Evolutionary conservation across 495 filamentous ascomycete genomes (phyloP).

Genomic region (Ascobolus immersus): DNA sequence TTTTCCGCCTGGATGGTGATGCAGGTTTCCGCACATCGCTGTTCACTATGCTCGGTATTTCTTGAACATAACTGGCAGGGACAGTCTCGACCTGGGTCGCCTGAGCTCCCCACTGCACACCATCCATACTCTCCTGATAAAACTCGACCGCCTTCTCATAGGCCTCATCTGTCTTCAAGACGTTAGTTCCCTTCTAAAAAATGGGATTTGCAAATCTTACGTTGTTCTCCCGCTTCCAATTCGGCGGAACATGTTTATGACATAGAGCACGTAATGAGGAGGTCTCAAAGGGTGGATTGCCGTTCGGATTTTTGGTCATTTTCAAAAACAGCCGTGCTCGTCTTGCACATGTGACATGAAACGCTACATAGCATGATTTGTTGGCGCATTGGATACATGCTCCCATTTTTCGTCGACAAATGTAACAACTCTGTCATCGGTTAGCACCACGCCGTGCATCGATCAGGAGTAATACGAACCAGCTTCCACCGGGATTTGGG

Average conservation of each 20-base stretch:
- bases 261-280: conserved; percentile 80
- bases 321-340: conserved; percentile 70
- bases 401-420: conserved; percentile 91
- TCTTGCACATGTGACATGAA: conserved; percentile 90
- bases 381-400: conserved; percentile 97
- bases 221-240: conserved; percentile 69
- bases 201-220: conserved; percentile 28
- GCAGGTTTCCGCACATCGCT: not conserved
- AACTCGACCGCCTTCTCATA: not conserved
- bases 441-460: too few species aligned
- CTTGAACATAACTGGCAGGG: not conserved
- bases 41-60: not conserved
- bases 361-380: conserved; percentile 90
- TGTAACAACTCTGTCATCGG: conserved; percentile 78
- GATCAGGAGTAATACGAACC: conserved; percentile 15
- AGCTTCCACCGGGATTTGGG: conserved; percentile 83
- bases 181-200: conserved; percentile 22
- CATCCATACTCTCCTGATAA: not conserved
- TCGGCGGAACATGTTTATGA: conserved; percentile 78
- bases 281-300: conserved; percentile 59
- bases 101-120: too few species aligned
- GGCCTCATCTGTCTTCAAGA: not conserved
- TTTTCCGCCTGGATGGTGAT: not conserved
- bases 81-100: too few species aligned
- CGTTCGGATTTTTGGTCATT: conserved; percentile 79